Evolutionary conservation across 202 grass and related monocot species (phyloP).

Genomic region (Hordeum pubiflorum): DNA sequence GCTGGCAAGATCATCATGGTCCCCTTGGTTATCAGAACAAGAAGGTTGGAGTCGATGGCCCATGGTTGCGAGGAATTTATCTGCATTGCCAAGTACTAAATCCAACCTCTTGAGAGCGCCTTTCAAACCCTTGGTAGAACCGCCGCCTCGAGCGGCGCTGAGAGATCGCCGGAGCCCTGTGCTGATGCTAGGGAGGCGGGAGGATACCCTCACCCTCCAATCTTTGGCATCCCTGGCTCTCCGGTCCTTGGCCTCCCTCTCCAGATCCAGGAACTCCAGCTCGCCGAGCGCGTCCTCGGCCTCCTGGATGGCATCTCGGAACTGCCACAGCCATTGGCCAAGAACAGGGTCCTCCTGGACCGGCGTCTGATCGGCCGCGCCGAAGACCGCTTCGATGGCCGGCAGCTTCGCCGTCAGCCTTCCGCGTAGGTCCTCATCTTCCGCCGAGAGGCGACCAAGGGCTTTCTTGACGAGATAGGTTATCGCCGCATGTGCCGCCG

Average conservation of each 20-base stretch:
- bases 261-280: constrained; percentile 21
- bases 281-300: constrained; percentile 30
- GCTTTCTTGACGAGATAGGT: neutral
- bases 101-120: neutral
- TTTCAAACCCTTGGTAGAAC: neutral
- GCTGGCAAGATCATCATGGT: neutral
- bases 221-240: neutral
- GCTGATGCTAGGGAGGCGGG: neutral
- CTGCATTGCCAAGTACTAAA: neutral
- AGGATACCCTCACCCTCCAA: neutral
- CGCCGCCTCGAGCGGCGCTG: neutral
- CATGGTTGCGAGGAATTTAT: neutral
- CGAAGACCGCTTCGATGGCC: constrained; percentile 5
- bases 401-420: constrained; percentile 3
- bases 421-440: neutral
- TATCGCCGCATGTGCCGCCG: neutral
- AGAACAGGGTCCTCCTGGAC: neutral
- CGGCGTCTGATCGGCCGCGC: neutral
- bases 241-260: neutral
- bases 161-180: neutral
- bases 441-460: neutral
- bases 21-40: neutral
- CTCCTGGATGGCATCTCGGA: constrained; percentile 26
- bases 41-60: neutral
- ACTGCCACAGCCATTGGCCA: constrained; percentile 3